Evolutionary conservation across 192 early-diverging fungal species (phyloP).

Genomic region (Umbelopsis vinacea): DNA sequence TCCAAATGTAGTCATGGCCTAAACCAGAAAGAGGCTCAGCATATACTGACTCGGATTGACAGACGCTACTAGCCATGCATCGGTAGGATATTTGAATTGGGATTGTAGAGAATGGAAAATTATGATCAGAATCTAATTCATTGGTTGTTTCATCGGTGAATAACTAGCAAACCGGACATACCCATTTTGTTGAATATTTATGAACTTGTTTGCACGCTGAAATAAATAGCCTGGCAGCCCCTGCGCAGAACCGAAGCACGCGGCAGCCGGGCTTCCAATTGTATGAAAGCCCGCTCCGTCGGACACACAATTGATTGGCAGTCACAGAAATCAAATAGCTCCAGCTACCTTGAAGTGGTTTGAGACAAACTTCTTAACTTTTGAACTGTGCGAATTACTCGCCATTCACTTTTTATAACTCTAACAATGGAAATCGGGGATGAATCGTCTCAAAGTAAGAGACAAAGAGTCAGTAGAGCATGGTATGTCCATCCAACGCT

Average conservation of each 20-base stretch:
- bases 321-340: neutral
- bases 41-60: neutral
- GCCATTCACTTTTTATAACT: neutral
- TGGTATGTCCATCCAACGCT: constrained; percentile 28
- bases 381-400: neutral
- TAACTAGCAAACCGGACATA: constrained; percentile 36
- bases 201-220: neutral
- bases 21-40: neutral
- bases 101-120: neutral
- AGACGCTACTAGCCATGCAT: constrained; percentile 44
- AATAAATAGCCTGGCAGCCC: neutral
- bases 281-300: neutral
- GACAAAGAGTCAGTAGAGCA: constrained; percentile 46
- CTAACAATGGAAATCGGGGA: constrained; percentile 13
- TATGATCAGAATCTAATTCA: neutral
- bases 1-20: neutral
- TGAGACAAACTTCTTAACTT: neutral
- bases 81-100: neutral
- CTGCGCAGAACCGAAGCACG: neutral
- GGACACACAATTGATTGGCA: neutral
- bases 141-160: neutral
- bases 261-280: neutral
- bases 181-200: constrained; percentile 37
- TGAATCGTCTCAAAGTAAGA: constrained; percentile 30
- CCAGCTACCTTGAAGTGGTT: neutral